phyloP scores from a whole-genome alignment of 805 yeast species.

The Myxozyma vanderwaltii region DNA sequence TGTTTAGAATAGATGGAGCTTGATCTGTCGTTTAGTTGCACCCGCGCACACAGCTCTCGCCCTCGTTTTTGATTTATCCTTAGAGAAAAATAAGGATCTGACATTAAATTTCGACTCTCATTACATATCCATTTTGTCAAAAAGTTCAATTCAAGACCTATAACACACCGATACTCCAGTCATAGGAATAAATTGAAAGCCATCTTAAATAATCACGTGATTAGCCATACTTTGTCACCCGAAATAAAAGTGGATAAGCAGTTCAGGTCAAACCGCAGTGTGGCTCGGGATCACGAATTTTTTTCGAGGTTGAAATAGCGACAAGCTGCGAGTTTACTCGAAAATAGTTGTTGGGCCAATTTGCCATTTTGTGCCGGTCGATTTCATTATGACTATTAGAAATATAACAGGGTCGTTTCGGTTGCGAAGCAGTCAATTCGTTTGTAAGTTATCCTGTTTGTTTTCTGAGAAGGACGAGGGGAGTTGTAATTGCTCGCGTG shows the following conservation, averaged over 20 bases:
- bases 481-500: background rate
- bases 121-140: too few species aligned
- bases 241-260: background rate
- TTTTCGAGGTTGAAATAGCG: background rate
- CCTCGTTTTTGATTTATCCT: too few species aligned
- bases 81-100: too few species aligned
- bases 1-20: too few species aligned
- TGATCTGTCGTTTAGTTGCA: too few species aligned
- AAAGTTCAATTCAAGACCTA: too few species aligned
- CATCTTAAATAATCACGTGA: conserved; percentile 2
- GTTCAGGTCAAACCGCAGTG: background rate
- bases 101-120: too few species aligned
- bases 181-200: too few species aligned
- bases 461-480: background rate
- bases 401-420: conserved; percentile 1
- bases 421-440: background rate
- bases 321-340: too few species aligned
- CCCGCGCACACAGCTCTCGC: too few species aligned
- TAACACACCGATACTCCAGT: too few species aligned
- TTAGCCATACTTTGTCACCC: background rate
- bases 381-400: background rate
- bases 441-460: background rate
- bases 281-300: conserved; percentile 5
- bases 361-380: background rate
- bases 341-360: background rate